These are phyloP conservation scores for Talaromyces wortmannii DNA, from an alignment of 495 filamentous ascomycete genomes.

Conservation along the genomic window DNA sequence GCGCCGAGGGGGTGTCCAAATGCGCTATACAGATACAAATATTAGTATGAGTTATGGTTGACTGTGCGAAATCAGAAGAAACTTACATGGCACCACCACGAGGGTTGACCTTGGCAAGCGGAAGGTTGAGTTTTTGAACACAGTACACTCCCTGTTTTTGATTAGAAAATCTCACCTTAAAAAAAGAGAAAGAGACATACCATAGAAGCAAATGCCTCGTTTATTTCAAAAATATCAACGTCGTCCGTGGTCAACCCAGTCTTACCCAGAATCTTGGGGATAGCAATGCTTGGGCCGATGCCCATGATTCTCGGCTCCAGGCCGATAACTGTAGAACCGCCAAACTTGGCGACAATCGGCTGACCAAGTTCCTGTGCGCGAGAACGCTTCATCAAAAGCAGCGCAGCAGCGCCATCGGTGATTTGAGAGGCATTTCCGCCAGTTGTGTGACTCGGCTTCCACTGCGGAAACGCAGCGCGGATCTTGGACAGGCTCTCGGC, in stretches of 20 bases:
- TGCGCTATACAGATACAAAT: slow-evolving; percentile 30
- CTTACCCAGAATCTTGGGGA: slow-evolving; percentile 85
- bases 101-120: slow-evolving; percentile 82
- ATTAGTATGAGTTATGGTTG: not conserved
- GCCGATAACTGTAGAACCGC: slow-evolving; percentile 80
- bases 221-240: slow-evolving; percentile 85
- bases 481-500: slow-evolving; percentile 76
- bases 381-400: slow-evolving; percentile 90
- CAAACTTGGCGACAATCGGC: slow-evolving; percentile 88
- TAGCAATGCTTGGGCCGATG: slow-evolving; percentile 85
- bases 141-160: slow-evolving; percentile 65
- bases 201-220: slow-evolving; percentile 97
- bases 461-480: slow-evolving; percentile 80
- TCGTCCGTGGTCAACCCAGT: slow-evolving; percentile 71
- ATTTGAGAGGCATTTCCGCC: slow-evolving; percentile 93
- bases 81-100: slow-evolving; percentile 67
- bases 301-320: slow-evolving; percentile 93
- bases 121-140: slow-evolving; percentile 65
- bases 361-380: slow-evolving; percentile 75
- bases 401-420: slow-evolving; percentile 85
- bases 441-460: slow-evolving; percentile 76
- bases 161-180: not conserved
- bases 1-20: slow-evolving; percentile 77
- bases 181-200: slow-evolving; percentile 26
- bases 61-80: not conserved